Evolutionary conservation across 1,284 basidiomycete genomes (phyloP).

Genomic region (Phlebopus sp.): DNA sequence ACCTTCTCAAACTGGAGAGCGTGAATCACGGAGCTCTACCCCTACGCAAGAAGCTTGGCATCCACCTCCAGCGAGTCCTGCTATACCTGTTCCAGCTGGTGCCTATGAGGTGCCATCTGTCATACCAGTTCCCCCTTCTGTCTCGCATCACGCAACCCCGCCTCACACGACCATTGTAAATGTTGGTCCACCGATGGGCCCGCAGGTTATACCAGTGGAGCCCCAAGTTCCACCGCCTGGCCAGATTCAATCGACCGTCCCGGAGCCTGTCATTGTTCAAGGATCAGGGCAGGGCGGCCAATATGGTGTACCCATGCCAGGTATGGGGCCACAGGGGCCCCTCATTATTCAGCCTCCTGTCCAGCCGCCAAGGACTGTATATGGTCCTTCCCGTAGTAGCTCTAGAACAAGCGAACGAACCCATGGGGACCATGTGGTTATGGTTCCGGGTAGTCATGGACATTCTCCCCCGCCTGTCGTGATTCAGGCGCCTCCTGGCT

Average conservation of each 20-base stretch:
- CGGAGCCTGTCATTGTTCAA: constrained; percentile 14
- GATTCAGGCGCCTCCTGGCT: constrained; percentile 16
- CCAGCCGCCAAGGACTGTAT: constrained; percentile 1
- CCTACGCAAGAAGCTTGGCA: constrained; percentile 23
- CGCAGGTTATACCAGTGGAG: neutral
- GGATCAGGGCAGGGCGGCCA: constrained; percentile 3
- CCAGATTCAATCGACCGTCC: constrained; percentile 10
- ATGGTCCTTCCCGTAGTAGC: constrained; percentile 13
- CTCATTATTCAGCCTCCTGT: constrained; percentile 24
- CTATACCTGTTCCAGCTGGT: constrained; percentile 11
- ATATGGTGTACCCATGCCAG: constrained; percentile 2
- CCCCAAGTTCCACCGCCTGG: constrained; percentile 20
- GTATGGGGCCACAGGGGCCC: neutral
- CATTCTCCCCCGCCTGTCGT: constrained; percentile 12
- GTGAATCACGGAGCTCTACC: constrained; percentile 24
- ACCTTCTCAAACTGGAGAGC: constrained; percentile 7
- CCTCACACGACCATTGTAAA: constrained; percentile 16
- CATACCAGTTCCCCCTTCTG: constrained; percentile 14
- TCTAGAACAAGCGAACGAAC: constrained; percentile 18
- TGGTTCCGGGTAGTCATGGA: constrained; percentile 12
- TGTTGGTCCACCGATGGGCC: constrained; percentile 8
- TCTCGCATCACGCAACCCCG: neutral
- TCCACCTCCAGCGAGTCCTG: constrained; percentile 16
- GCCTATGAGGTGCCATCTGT: constrained; percentile 13
- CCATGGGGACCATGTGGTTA: constrained; percentile 9